Evolutionary conservation across 495 filamentous ascomycete species (phyloP).

Genomic region (Neurospora sp.): DNA sequence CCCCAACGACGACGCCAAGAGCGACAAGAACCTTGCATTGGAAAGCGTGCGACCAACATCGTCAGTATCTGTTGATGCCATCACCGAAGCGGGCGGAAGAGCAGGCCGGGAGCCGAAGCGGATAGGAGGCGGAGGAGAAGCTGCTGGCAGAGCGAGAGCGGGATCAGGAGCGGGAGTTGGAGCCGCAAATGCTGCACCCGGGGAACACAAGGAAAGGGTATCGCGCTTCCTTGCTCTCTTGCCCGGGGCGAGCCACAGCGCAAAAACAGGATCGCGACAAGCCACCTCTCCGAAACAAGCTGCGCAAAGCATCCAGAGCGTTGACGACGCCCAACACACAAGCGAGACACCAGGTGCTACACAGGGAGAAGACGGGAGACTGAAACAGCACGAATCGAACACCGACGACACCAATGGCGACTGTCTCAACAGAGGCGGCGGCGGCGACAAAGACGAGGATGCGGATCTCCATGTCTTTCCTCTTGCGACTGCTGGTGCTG

Average conservation of each 20-base stretch:
- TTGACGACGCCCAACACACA: slow-evolving; percentile 1
- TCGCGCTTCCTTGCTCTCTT: background rate
- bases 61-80: background rate
- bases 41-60: background rate
- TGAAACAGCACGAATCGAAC: background rate
- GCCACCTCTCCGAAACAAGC: background rate
- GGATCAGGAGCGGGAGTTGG: background rate
- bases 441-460: background rate
- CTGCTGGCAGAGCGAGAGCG: background rate
- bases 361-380: background rate
- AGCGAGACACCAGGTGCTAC: background rate
- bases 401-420: background rate
- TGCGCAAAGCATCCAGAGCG: background rate
- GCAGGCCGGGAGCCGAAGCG: background rate
- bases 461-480: background rate
- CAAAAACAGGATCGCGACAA: slow-evolving; percentile 1
- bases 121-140: background rate
- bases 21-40: slow-evolving; percentile 8
- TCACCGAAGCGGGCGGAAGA: background rate
- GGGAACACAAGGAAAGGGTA: background rate
- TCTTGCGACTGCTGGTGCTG: background rate
- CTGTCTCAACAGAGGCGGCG: background rate
- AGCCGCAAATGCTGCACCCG: background rate
- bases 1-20: slow-evolving; percentile 7
- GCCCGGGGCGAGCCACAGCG: background rate